Evolutionary conservation across 768 basidiomycete species (phyloP), one percentile per base, ranked within the genome.

Genomic region (Megacollybia marginata): DNA sequence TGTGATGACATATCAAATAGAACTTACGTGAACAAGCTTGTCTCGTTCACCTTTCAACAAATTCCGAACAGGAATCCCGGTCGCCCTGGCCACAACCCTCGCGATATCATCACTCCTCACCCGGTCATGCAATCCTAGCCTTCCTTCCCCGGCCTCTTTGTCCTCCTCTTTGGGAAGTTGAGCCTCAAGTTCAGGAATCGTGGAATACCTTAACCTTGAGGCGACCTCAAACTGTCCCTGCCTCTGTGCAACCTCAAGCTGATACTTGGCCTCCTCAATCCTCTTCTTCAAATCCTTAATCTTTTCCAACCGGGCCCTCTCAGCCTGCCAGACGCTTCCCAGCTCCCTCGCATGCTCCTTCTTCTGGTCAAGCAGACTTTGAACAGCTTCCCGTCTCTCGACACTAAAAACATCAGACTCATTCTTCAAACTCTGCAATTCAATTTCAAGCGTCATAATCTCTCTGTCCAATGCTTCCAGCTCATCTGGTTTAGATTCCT

Each of bases 101-200:
- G 92, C 81, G 45, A 95, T 93, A 62, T 94, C 91, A 57, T 81
- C 83, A n/a, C 84, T 84, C 7, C 88, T 92, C 8, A 96, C 90
- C 36, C 90, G 73, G 53, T 93, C 92, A 55, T 92, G 83, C 33
- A 94, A 69, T 78, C 88, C 86, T 33, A 80, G 77, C 13, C 70
- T 69, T 18, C 75, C 63, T 32, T 65, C 65, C 23, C 65, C 57
- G 9, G 57, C 62, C 32, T 64, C 53, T 15, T 50, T 63, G n/a
- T 67, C 74, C n/a, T 75, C 75, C 40, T 74, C 76, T 35, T 69
- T 69, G 1, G 88, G 92, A 10, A 92, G 75, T 65, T 83, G 81
- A 18, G 63, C 65, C 60, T 87, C 81, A 12, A 94, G 69, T 28
- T 89, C 85, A 0, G 92, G 92, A 52, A 96, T 96, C 12, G 82